phyloP scores from a whole-genome alignment of 495 filamentous ascomycete genomes.

The Penicillium longicatenatum region DNA sequence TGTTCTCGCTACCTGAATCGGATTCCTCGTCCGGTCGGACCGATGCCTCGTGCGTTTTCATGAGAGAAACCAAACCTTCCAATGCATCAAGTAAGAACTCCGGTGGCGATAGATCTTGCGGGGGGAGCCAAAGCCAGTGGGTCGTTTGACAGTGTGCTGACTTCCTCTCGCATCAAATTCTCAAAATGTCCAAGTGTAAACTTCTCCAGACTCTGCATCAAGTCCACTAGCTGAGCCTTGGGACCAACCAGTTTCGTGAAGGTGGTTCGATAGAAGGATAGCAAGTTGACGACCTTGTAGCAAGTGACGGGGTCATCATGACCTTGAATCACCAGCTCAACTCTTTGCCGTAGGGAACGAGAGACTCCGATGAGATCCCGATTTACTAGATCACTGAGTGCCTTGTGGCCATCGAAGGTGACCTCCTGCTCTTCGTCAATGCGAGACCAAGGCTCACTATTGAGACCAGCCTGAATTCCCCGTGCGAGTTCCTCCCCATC shows the following conservation, averaged over 20 bases:
- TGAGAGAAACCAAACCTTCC: conserved; percentile 67
- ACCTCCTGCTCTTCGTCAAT: conserved; percentile 59
- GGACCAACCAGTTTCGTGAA: conserved; percentile 77
- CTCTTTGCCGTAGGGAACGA: conserved; percentile 74
- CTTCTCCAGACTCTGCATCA: conserved; percentile 67
- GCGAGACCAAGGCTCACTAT: conserved; percentile 83
- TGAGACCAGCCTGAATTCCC: conserved; percentile 80
- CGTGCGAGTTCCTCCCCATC: conserved; percentile 90
- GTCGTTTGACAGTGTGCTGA: conserved; percentile 71
- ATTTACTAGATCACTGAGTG: conserved; percentile 85
- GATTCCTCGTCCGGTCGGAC: conserved; percentile 57
- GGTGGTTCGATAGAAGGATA: conserved; percentile 85
- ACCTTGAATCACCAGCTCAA: conserved; percentile 88
- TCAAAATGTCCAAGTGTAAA: conserved; percentile 84
- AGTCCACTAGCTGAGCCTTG: conserved; percentile 68
- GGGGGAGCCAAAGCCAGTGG: conserved; percentile 52
- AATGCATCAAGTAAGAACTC: conserved; percentile 83
- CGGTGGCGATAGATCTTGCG: conserved; percentile 69
- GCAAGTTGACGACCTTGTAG: conserved; percentile 85
- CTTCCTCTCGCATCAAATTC: conserved; percentile 73
- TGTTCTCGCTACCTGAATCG: conserved; percentile 37
- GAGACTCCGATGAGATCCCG: conserved; percentile 80
- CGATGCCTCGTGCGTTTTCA: conserved; percentile 85
- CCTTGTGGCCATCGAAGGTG: conserved; percentile 78
- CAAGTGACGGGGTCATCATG: conserved; percentile 87